Conservation (phyloP, 306 rosid species). For the Astragalus glycyphyllos region DNA sequence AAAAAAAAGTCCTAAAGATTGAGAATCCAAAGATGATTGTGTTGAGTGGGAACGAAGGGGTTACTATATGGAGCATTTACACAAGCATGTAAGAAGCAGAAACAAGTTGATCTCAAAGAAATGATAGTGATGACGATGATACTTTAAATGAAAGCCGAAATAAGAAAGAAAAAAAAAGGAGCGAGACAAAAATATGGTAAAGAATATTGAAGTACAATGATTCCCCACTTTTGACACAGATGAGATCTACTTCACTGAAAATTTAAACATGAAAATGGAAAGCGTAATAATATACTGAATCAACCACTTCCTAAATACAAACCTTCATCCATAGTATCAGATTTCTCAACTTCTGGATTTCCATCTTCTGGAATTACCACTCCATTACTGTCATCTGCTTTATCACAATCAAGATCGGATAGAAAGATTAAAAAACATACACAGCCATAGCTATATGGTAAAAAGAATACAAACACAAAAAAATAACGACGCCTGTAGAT, state of each 20-base stretch:
- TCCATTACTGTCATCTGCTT: slow-evolving; percentile 71
- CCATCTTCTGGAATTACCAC: slow-evolving; percentile 63
- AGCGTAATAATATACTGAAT: slow-evolving; percentile 8
- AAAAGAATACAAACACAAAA: slow-evolving; percentile 33
- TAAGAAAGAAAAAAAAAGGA: not conserved
- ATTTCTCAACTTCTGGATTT: slow-evolving; percentile 58
- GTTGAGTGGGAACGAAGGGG: not conserved
- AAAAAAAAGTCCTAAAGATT: slow-evolving; percentile 12
- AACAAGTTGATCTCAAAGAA: slow-evolving; percentile 25
- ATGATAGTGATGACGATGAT: not conserved
- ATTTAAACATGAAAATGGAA: not conserved
- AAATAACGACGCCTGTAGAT: slow-evolving; percentile 14
- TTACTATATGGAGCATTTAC: not conserved
- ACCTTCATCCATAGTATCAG: slow-evolving; percentile 80
- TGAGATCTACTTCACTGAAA: slow-evolving; percentile 15
- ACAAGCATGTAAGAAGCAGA: slow-evolving; percentile 28
- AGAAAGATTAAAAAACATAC: slow-evolving; percentile 36
- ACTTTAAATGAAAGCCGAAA: slow-evolving; percentile 16
- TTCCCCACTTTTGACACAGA: not conserved
- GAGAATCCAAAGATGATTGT: slow-evolving; percentile 16
- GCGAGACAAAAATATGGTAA: not conserved
- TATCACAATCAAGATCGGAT: slow-evolving; percentile 37
- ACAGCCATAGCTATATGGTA: not conserved
- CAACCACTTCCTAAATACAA: slow-evolving; percentile 48
- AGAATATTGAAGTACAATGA: slow-evolving; percentile 13